phyloP scores from a whole-genome alignment of 2,329 filamentous ascomycete species.

The Colletotrichum lindemuthianum region DNA sequence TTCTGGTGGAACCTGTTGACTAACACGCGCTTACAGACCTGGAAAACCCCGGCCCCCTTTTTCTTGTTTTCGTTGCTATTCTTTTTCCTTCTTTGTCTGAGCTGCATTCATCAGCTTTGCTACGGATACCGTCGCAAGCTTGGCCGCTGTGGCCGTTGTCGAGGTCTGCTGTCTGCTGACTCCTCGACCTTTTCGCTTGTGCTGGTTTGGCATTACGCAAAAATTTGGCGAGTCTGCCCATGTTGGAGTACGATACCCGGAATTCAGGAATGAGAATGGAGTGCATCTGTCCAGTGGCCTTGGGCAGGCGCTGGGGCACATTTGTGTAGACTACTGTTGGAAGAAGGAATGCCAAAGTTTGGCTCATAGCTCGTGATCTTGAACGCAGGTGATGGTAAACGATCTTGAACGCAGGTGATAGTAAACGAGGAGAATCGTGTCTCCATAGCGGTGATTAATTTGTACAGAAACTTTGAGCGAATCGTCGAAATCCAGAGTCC shows the following conservation, averaged over 20 bases:
- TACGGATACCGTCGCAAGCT: neutral
- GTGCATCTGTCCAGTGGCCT: neutral
- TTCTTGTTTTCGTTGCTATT: neutral
- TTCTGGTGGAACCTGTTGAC: slow-evolving; percentile 18
- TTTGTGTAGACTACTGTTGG: no score
- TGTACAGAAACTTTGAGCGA: slow-evolving; percentile 27
- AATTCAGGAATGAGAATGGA: neutral
- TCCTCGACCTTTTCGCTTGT: no score
- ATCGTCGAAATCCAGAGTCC: slow-evolving; percentile 17
- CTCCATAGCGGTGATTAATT: slow-evolving; percentile 33
- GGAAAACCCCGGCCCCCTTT: neutral
- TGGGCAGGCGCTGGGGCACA: no score
- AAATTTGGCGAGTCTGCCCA: neutral
- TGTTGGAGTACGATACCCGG: slow-evolving; percentile 21
- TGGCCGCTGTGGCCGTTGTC: no score
- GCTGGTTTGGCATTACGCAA: slow-evolving; percentile 8
- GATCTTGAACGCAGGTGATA: neutral
- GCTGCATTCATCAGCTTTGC: neutral
- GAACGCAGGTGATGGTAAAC: slow-evolving; percentile 1
- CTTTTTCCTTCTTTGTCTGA: neutral
- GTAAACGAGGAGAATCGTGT: slow-evolving; percentile 22
- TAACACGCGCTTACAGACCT: slow-evolving; percentile 12
- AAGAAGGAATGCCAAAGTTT: no score
- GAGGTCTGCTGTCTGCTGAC: no score
- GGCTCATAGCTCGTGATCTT: neutral